Evolutionary conservation across 176 grass and related monocot species (phyloP), one percentile per base, ranked within the genome.

Genomic region (Phyllostachys edulis): DNA sequence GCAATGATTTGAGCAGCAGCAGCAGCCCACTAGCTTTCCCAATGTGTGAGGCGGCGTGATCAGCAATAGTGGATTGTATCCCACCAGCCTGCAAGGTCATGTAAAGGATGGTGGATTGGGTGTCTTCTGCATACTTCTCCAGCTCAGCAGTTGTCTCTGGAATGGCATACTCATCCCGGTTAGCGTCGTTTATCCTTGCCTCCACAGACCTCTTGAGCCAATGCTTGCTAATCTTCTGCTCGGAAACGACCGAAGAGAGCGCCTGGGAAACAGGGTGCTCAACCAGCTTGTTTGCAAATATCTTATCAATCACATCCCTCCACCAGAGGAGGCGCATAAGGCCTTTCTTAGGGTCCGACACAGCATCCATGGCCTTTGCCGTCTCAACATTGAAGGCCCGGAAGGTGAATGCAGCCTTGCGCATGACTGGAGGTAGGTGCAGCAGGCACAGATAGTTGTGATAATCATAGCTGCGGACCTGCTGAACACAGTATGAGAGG

Each of bases 371-470:
- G 5, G 91, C 96, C 56, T 89, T 85, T 67, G 93, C 89, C 0
- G 93, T 95, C 86, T 98, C 96, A 3, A 98, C 72, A 52, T 98
- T 98, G 77, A 98, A 93, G 41, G 96, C 96, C 0, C 89, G 91
- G 54, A 98, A 75, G 67, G 82, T 88, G 72, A 98, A 94, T n/a
- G 93, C 96, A 0, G 91, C 91, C 82, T 78, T 95, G 56, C 93
- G 96, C 86, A 93, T 87, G 4, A 76, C 14, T 2, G 85, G 91
- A 4, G 91, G 87, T 37, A 95, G 91, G 68, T 98, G 96, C 69
- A 98, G 96, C 46, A 98, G 93, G 68, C 96, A 95, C 41, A 98
- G 87, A 59, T 95, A 95, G 59, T 95, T 88, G 74, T 98, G 96
- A 63, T 95, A 98, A 73, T 98, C 96, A 85, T 95, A 98, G 63